A percentile compares a stretch with the other conserved stretches of the same genome.
Evolutionary conservation across 192 early-diverging fungal species (phyloP).

Genomic region (Phlyctochytrium bullatum): DNA sequence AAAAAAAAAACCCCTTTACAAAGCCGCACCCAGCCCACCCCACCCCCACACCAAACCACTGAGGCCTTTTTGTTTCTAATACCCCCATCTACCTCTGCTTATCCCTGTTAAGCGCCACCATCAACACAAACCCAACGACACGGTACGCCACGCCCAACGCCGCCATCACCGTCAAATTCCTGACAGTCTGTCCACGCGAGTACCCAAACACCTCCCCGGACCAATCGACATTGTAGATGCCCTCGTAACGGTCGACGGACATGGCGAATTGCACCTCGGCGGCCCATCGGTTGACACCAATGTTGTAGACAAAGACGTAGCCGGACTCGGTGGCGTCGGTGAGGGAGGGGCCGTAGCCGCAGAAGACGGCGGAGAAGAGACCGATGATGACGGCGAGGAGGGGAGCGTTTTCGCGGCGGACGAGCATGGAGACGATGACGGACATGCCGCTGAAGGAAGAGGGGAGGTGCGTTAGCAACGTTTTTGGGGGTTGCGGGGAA

Average conservation of each 20-base stretch:
- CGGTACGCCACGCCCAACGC: constrained; percentile 30
- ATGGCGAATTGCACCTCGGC: constrained; percentile 36
- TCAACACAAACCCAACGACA: constrained; percentile 30
- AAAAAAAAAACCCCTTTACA: no score
- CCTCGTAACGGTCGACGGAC: constrained; percentile 20
- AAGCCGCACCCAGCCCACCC: no score
- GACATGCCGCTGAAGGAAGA: no score
- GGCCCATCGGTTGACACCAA: constrained; percentile 46
- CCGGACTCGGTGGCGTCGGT: constrained; percentile 29
- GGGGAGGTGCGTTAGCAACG: no score
- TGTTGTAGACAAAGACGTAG: constrained; percentile 22
- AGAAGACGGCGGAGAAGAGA: constrained; percentile 45
- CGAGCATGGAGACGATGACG: constrained; percentile 35
- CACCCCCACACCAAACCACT: no score
- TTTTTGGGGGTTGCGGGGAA: no score
- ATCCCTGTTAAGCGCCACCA: constrained; percentile 36
- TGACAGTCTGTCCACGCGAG: constrained; percentile 21
- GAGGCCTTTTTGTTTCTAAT: no score
- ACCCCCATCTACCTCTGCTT: constrained; percentile 40
- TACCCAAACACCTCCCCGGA: constrained; percentile 30
- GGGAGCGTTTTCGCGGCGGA: constrained; percentile 41
- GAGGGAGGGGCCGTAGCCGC: constrained; percentile 45
- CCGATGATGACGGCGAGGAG: constrained; percentile 34
- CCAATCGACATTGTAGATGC: constrained; percentile 24
- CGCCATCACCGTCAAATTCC: constrained; percentile 35